Base-by-base conservation (phyloP, 1,284 basidiomycete species). In the Dichomitus squalens region DNA sequence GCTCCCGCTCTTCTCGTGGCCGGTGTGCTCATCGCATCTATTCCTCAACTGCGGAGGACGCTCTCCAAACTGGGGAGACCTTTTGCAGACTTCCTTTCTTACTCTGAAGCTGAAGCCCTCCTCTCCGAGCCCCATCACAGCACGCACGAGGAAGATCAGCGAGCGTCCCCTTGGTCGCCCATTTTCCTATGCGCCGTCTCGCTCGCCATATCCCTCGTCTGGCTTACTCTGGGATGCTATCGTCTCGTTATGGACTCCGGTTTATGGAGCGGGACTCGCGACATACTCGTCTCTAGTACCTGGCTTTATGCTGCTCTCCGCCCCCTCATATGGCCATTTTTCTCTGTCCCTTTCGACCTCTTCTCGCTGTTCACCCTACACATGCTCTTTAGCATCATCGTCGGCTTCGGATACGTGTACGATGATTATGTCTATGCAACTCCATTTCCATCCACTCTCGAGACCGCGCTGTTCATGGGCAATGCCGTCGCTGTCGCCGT, bases 91-190 rank as follows among this genome's bases (percentile, higher is more conserved):
- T 88, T 79, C 64, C 56, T 90, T n/a, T 78, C 81, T 0, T 72
- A 88, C 3, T 68, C 74, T 20, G 86, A 88, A 68, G 86, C 87
- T 0, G 84, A 87, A 65, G 81, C 79, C 0, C 67, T 85, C 27
- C 65, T 72, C 25, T 64, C 60, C 0, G 60, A 65, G 6, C 23
- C 27, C 7, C 66, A 69, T 38, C 65, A 68, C 11, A 56, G 65
- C 6, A 51, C 61, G 34, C 31, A 18, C 11, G 40, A 59, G 23
- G 49, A 61, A 18, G 49, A 58, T 23, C 58, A 49, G 8, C 46
- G 67, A 1, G 21, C 3, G 5, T 72, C 75, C 16, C 79, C 82
- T 0, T 70, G 85, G 3, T 86, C 86, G 85, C 79, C 81, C 38
- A 83, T 84, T 33, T 60, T 81, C 7, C 77, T 90, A 20, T 76